Base-by-base conservation (phyloP, 345 rosid species). In the Passiflora organensis region DNA sequence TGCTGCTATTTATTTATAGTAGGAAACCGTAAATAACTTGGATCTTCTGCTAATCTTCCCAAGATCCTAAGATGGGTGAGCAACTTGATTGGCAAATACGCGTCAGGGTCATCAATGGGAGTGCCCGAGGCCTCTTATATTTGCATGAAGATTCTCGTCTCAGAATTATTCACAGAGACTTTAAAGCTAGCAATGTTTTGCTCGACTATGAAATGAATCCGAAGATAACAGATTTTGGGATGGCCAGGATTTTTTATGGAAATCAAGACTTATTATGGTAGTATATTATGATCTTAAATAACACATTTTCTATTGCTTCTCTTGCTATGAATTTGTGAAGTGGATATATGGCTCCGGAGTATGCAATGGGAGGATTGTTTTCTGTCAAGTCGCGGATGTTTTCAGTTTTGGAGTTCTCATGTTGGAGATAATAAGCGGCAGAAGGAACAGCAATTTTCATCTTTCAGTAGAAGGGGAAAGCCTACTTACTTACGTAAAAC, bases 171-270 rank as follows among this genome's bases (percentile, higher is more conserved):
- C 36, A 24, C 13, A 41, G 43, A 15, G 50, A 46, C 23, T 3
- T 46, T 11, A 46, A 48, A 48, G 25, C 52, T 10, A 24, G 36
- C 36, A 46, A 46, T 21, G 23, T 46, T 18, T 20, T 46, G 23
- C 23, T 46, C 2, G 50, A 46, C 10, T 19, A 1, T 10, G 50
- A 12, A 4, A 46, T 46, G 50, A 46, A 46, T 2, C 50, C 50
- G 2, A 46, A 46, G 23, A 46, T 46, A 18, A 18, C 50, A n/a
- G 50, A 46, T 21, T 46, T 46, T 20, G 50, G 50, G 13, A 18
- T 46, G 50, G 50, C 50, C 6, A 46, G 50, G 50, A 46, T 46
- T 19, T 46, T 46, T 17, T 23, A 13, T 18, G 50, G 50, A 19
- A 46, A 46, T 6, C 50, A 46, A 18, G 19, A n/a, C n/a, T n/a